A percentile compares a stretch with the other conserved stretches of the same genome.
Conservation (phyloP, 306 rosid species). For the Mucuna pruriens region DNA sequence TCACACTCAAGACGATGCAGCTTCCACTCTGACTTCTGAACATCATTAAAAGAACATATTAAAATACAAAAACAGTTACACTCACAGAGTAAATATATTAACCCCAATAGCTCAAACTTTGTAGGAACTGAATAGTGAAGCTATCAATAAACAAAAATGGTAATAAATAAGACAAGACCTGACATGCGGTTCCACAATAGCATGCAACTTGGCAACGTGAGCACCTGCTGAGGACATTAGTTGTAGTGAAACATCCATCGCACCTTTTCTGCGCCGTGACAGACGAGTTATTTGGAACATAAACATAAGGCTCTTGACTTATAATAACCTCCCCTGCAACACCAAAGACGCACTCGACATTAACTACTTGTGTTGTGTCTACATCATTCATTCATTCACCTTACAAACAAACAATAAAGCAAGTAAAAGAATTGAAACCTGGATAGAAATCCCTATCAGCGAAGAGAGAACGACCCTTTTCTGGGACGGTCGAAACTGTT, state of each 20-base stretch:
- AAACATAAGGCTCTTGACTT: constrained; percentile 73
- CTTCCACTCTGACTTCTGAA: constrained; percentile 84
- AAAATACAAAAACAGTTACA: background rate
- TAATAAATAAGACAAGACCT: constrained; percentile 43
- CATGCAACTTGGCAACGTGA: constrained; percentile 65
- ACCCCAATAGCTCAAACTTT: background rate
- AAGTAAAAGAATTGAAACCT: constrained; percentile 39
- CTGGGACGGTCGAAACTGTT: constrained; percentile 54
- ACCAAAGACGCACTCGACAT: constrained; percentile 6
- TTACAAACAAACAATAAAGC: constrained; percentile 2
- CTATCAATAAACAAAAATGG: background rate
- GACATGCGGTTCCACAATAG: constrained; percentile 72
- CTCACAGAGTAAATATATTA: background rate
- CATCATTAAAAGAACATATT: constrained; percentile 17
- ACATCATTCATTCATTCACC: background rate
- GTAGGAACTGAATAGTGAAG: background rate
- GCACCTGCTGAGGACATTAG: constrained; percentile 65
- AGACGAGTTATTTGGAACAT: constrained; percentile 67
- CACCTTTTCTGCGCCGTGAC: constrained; percentile 49
- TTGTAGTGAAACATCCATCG: constrained; percentile 65
- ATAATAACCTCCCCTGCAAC: constrained; percentile 78
- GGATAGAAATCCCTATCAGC: constrained; percentile 65
- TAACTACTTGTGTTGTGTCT: background rate
- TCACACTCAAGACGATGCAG: constrained; percentile 92
- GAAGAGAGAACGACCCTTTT: constrained; percentile 79